These are phyloP conservation scores for Trichocomaceae sp. DNA, from an alignment of 2,329 filamentous ascomycete species.

Conservation along the genomic window DNA sequence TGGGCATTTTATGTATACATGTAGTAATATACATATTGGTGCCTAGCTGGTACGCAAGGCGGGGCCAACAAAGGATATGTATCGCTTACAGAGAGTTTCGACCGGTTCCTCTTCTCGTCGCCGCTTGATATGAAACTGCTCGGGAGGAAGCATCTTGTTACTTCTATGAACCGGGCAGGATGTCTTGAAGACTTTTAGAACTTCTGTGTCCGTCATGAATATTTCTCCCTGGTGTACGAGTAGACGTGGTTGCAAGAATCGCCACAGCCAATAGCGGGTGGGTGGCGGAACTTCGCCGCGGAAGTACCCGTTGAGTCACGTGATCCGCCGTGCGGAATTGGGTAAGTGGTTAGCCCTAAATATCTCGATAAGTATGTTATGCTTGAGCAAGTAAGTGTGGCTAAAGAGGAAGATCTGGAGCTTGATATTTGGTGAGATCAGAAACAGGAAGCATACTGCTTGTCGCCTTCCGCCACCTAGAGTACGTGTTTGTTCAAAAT, in stretches of 20 bases:
- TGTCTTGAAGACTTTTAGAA: neutral
- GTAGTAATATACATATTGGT: neutral
- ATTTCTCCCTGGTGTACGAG: neutral
- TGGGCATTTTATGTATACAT: neutral
- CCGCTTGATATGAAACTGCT: constrained; percentile 50
- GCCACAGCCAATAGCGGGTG: neutral
- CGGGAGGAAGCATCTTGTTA: constrained; percentile 39
- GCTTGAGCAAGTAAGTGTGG: neutral
- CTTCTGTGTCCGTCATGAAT: neutral
- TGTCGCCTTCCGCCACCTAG: neutral
- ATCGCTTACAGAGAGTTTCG: constrained; percentile 47
- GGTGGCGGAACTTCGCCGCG: neutral
- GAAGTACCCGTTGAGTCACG: no score
- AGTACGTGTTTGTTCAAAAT: neutral
- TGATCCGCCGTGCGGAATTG: neutral
- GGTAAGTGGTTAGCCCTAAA: neutral
- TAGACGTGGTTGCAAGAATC: neutral
- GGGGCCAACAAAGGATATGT: neutral
- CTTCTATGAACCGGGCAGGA: neutral
- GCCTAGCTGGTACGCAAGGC: neutral
- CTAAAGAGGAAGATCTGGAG: neutral
- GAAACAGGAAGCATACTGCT: neutral
- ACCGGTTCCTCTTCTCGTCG: constrained; percentile 52
- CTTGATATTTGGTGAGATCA: neutral
- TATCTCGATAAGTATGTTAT: neutral